Base-by-base conservation (phyloP, 352 stramenopile species). In the Stramenopiles sp. region DNA sequence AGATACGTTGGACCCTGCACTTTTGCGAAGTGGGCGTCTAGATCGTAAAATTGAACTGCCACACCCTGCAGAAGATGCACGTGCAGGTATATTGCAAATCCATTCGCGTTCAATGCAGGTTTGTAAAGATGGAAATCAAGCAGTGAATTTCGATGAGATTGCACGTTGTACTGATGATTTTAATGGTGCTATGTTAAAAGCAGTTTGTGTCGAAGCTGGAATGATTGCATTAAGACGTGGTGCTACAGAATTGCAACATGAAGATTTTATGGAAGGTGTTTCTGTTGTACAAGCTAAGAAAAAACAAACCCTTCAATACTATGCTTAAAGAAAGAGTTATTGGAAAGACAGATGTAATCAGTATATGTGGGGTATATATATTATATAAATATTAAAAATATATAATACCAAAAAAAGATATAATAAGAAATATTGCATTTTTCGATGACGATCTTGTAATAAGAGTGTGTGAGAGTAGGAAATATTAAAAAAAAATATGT, bases 41-140 rank as follows among this genome's bases (percentile, higher is more conserved):
- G 97, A 99, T 86, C 88, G 97, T 33, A 99, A 99, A 83, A 94
- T 99, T 86, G 97, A 99, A 87, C 99, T 99, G 85, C 96, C 97
- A 63, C 87, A 96, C 80, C 97, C 97, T 0, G 97, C 90, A 27
- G 96, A 99, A 86, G 93, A 97, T 81, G 95, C 94, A 0, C 90
- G 96, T 38, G 90, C 91, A 43, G 92, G 94, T 76, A 98, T 99
- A 81, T 84, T 99, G 84, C 87, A 93, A 81, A 99, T 99, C 78
- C 95, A 99, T 85, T 96, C 90, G 30, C 86, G 92, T 73, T 98
- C 98, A 84, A 98, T 98, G 94, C 96, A 97, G 81, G 90, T 98
- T 29, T 90, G 95, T 83, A 88, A 84, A 38, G 88, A 94, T 82
- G 87, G 89, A 91, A 83, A 78, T 73, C 1, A 69, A 90, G 87